Evolutionary conservation across 2,329 filamentous ascomycete species (phyloP), one percentile per base, ranked within the genome.

Genomic region (Cryphonectria carpinicola): DNA sequence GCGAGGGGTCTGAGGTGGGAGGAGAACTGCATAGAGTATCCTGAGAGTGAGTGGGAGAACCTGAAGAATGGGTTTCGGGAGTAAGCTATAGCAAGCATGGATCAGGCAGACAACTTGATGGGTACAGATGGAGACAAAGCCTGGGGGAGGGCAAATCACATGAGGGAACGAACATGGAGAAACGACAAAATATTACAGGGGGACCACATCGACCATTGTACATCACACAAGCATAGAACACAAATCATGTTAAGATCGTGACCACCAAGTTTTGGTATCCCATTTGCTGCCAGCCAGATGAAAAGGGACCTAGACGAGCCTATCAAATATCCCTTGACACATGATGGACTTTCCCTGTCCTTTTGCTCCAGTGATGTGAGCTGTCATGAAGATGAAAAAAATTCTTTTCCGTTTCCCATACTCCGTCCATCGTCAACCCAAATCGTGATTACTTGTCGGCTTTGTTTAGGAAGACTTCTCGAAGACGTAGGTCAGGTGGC

Each of bases 401-500:
- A 19, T 19, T 32, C n/a, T 70, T 69, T 71, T 66, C 69, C 71
- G 39, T 65, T 67, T 61, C 71, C 69, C 56, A 54, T 64, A 68
- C 64, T 70, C 70, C 72, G 69, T 73, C 70, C 65, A 41, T 61
- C 69, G 67, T 71, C 63, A 65, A 68, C 43, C 68, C 68, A 58
- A 68, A 72, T 32, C 62, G 66, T 46, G 25, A 62, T 32, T 37
- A 25, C 35, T 63, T 68, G 56, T 58, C 43, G 46, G 65, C 32
- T 43, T 66, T 68, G 71, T 74, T 85, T 86, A 87, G 79, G 86
- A 74, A 74, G 76, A 85, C 86, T 91, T 90, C 84, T 91, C 89
- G 81, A 91, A 91, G 82, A 91, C 89, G 84, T 92, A 92, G 84
- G 89, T 91, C 75, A 91, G 84, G 84, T 91, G 89, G 88, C 89